These are phyloP conservation scores for Kwoniella sp. DNA, from an alignment of 768 basidiomycete species.

Conservation along the genomic window DNA sequence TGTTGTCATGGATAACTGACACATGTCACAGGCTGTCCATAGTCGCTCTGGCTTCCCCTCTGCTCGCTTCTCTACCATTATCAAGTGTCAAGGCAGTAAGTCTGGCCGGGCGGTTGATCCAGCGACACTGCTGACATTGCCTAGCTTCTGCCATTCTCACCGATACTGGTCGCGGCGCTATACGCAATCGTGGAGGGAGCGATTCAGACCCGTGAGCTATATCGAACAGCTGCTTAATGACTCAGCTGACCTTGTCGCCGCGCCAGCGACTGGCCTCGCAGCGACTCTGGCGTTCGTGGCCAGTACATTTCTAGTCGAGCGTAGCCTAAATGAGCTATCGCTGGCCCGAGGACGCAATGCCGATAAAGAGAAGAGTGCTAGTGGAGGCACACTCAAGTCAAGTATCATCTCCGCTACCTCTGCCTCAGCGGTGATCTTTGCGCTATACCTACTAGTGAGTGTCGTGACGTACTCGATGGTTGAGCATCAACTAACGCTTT, in stretches of 20 bases:
- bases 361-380: slow-evolving; percentile 4
- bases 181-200: slow-evolving; percentile 7
- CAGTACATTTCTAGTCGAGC: slow-evolving; percentile 3
- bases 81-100: no score
- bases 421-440: slow-evolving; percentile 1
- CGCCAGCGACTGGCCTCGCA: neutral
- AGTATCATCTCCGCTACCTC: neutral
- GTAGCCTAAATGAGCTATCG: neutral
- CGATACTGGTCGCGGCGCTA: neutral
- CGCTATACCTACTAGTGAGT: slow-evolving; percentile 7
- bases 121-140: neutral
- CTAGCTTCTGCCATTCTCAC: slow-evolving; percentile 1
- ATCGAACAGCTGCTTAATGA: neutral
- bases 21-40: neutral
- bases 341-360: neutral
- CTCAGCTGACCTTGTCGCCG: neutral
- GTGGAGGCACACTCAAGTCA: neutral
- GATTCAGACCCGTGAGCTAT: slow-evolving; percentile 5
- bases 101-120: no score
- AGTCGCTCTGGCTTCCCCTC: no score
- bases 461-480: neutral
- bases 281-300: slow-evolving; percentile 7
- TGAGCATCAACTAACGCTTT: no score
- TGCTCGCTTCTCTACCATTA: no score
- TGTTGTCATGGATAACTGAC: neutral